Percentiles rank a stretch among this genome's conserved stretches.
phyloP scores from a whole-genome alignment of 805 yeast species.

The Teunomyces pallodes region DNA sequence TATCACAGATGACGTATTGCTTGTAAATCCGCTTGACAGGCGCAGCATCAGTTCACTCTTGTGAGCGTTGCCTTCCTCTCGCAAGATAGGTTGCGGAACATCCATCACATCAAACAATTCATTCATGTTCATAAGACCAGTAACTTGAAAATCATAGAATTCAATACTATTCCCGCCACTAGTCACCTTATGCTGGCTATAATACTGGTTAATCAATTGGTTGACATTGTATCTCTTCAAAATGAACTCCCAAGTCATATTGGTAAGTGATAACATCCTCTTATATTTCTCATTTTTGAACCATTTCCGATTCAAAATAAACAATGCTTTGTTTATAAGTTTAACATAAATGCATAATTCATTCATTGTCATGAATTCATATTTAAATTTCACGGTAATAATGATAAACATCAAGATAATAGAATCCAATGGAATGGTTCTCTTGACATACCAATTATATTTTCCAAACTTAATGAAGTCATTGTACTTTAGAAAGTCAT shows the following conservation, averaged over 20 bases:
- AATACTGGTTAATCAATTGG: constrained; percentile 24
- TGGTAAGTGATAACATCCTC: constrained; percentile 43
- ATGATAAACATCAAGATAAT: constrained; percentile 51
- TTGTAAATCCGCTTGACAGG: neutral
- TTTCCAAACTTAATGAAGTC: constrained; percentile 52
- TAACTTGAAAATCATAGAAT: constrained; percentile 40
- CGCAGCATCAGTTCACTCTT: neutral
- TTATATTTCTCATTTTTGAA: constrained; percentile 46
- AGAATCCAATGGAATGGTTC: constrained; percentile 61
- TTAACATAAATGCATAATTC: constrained; percentile 39
- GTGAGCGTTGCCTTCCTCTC: neutral
- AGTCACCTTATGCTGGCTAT: constrained; percentile 13
- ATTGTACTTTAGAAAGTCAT: constrained; percentile 52
- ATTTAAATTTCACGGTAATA: constrained; percentile 51
- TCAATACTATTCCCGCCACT: constrained; percentile 19
- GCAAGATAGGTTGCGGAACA: constrained; percentile 39
- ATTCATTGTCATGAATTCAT: constrained; percentile 34
- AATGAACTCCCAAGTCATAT: constrained; percentile 42
- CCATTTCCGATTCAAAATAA: constrained; percentile 43
- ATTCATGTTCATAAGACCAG: constrained; percentile 37
- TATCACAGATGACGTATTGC: neutral
- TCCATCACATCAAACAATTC: constrained; percentile 42
- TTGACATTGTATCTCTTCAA: constrained; percentile 34
- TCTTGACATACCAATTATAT: constrained; percentile 59
- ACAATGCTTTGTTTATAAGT: constrained; percentile 40